phyloP scores from a whole-genome alignment of 2,329 filamentous ascomycete genomes.

The Helicocarpus griseus region DNA sequence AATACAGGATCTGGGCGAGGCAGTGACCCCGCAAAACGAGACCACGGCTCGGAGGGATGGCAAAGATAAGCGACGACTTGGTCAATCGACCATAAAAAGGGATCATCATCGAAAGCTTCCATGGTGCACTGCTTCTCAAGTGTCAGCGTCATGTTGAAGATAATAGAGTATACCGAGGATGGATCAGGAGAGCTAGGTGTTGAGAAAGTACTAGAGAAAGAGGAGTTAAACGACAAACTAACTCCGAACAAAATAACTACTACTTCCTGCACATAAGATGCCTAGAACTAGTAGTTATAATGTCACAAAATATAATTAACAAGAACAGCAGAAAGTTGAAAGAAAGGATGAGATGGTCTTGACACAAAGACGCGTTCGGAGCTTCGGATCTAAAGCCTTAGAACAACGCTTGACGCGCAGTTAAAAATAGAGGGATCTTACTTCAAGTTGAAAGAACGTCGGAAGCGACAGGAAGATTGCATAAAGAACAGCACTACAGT shows the following conservation, averaged over 20 bases:
- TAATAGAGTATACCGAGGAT: too few species aligned
- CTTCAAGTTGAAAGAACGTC: not conserved
- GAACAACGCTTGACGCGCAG: not conserved
- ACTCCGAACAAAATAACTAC: not conserved
- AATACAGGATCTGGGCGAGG: conserved; percentile 42
- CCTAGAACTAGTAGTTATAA: too few species aligned
- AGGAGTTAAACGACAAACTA: not conserved
- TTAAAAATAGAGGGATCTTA: not conserved
- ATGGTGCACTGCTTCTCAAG: not conserved
- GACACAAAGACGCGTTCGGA: not conserved
- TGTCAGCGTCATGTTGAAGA: not conserved
- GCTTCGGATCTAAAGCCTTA: too few species aligned
- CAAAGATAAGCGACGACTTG: conserved; percentile 59
- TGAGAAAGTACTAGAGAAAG: not conserved
- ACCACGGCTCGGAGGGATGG: conserved; percentile 37
- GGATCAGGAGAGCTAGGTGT: too few species aligned
- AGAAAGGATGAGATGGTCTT: not conserved
- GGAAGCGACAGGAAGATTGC: not conserved
- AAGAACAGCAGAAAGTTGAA: too few species aligned
- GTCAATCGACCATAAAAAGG: conserved; percentile 63
- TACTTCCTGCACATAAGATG: not conserved
- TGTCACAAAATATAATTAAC: too few species aligned
- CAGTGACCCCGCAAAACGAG: conserved; percentile 17
- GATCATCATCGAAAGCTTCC: conserved; percentile 40
- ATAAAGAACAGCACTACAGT: not conserved